These are phyloP conservation scores for Aphanomyces invadans DNA, from an alignment of 352 stramenopile species.

Conservation along the genomic window DNA sequence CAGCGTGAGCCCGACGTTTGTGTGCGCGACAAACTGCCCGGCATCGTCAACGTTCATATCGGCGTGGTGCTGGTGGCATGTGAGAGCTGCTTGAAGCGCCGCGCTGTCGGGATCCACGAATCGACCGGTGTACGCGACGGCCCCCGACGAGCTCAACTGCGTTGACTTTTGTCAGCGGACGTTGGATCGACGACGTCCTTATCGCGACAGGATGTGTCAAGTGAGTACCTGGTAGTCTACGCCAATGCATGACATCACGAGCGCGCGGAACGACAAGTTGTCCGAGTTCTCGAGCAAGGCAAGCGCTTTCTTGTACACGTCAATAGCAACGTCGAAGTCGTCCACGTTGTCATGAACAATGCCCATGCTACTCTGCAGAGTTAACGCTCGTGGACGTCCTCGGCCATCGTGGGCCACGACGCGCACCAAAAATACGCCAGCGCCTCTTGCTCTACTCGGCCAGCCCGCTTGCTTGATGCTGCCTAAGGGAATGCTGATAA, in stretches of 20 bases:
- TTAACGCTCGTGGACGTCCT: background rate
- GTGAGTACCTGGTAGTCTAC: slow-evolving; percentile 68
- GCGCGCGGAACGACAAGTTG: slow-evolving; percentile 58
- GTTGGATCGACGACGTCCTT: background rate
- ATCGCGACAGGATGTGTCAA: background rate
- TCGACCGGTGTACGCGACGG: slow-evolving; percentile 65
- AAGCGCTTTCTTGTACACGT: slow-evolving; percentile 79
- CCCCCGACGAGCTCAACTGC: slow-evolving; percentile 45
- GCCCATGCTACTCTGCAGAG: slow-evolving; percentile 35
- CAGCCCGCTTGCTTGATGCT: slow-evolving; percentile 77
- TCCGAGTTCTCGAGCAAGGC: slow-evolving; percentile 77
- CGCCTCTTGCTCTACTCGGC: slow-evolving; percentile 74
- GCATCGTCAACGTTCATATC: slow-evolving; percentile 64
- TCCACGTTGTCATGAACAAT: slow-evolving; percentile 85
- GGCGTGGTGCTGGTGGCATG: slow-evolving; percentile 65
- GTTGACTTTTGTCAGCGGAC: too few species aligned
- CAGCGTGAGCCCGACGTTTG: slow-evolving; percentile 79
- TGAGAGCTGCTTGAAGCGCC: slow-evolving; percentile 41
- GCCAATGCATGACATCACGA: slow-evolving; percentile 84
- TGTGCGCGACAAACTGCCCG: slow-evolving; percentile 77
- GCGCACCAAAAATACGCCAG: slow-evolving; percentile 70
- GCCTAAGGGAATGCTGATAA: slow-evolving; percentile 30
- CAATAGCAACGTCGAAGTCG: slow-evolving; percentile 74
- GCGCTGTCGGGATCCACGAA: slow-evolving; percentile 49
- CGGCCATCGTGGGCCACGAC: background rate